Conservation (phyloP, 345 rosid species). For the Mallotus nudiflorus region DNA sequence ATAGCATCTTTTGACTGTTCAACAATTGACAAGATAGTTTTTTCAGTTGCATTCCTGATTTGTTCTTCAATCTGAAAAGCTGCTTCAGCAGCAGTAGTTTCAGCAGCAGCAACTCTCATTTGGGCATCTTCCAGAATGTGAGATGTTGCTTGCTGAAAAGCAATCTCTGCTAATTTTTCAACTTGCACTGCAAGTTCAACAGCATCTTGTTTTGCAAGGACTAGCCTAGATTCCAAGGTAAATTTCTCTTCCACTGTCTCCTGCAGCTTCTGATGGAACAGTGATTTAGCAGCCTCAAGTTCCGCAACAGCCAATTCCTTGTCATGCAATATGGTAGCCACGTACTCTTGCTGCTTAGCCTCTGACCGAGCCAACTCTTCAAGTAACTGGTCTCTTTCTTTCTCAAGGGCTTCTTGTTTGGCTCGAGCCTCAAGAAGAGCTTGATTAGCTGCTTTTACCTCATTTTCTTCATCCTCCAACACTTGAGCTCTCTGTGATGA, state of each 20-base stretch:
- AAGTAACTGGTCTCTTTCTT: constrained; percentile 43
- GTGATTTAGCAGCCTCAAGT: constrained; percentile 34
- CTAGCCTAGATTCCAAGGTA: constrained; percentile 39
- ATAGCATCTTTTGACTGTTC: constrained; percentile 50
- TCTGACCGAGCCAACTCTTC: constrained; percentile 34
- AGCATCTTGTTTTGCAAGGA: constrained; percentile 43
- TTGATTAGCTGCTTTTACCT: constrained; percentile 24
- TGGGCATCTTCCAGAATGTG: constrained; percentile 42
- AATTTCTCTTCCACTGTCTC: constrained; percentile 39
- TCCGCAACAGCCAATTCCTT: constrained; percentile 39
- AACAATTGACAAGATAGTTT: constrained; percentile 36
- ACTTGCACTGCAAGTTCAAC: constrained; percentile 51
- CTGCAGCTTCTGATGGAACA: constrained; percentile 41
- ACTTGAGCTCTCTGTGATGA: constrained; percentile 21
- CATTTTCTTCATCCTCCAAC: constrained; percentile 21
- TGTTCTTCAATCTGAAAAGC: constrained; percentile 41
- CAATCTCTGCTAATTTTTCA: constrained; percentile 44
- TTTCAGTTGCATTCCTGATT: constrained; percentile 42
- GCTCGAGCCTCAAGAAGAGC: constrained; percentile 42
- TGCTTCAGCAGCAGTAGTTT: constrained; percentile 44
- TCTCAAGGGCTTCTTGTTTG: constrained; percentile 34
- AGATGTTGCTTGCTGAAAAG: constrained; percentile 44
- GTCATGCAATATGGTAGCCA: constrained; percentile 33
- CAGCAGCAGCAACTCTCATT: constrained; percentile 43
- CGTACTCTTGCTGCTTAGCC: constrained; percentile 41